Conservation (phyloP, 23 red algal species). For the Gracilaria domingensis region DNA sequence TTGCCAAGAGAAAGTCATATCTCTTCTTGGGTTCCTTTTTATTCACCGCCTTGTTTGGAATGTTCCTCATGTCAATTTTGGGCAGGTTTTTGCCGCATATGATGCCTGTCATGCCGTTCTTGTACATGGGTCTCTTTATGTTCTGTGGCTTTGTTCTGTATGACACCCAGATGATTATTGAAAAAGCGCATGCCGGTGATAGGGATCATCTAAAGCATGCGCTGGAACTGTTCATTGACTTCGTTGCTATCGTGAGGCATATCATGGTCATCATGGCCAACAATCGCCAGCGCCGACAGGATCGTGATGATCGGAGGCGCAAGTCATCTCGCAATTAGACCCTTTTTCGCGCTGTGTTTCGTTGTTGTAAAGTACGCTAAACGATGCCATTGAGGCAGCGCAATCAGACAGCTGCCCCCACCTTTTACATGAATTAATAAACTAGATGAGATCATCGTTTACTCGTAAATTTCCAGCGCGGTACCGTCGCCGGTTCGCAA, state of each 20-base stretch:
- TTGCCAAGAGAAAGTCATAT: constrained; percentile 74
- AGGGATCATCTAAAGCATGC: constrained; percentile 80
- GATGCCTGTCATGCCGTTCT: constrained; percentile 18
- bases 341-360: not conserved
- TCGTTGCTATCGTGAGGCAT: constrained; percentile 86
- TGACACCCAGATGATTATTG: constrained; percentile 94
- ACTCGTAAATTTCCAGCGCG: too few species aligned
- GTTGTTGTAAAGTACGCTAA: not conserved
- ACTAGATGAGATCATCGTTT: too few species aligned
- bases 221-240: constrained; percentile 88
- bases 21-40: constrained; percentile 79
- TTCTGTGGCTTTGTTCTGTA: constrained; percentile 96
- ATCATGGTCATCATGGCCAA: constrained; percentile 85
- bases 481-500: too few species aligned
- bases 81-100: constrained; percentile 17
- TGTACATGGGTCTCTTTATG: constrained; percentile 87
- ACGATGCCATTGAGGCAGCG: not conserved
- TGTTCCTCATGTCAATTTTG: constrained; percentile 62
- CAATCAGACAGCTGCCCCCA: not conserved
- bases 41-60: constrained; percentile 60
- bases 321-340: constrained; percentile 8
- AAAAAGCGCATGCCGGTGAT: constrained; percentile 79
- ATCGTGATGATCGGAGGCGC: constrained; percentile 31
- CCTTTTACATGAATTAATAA: not conserved
- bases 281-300: constrained; percentile 55